Percentiles rank a stretch among this genome's conserved stretches.
phyloP scores from a whole-genome alignment of 2,329 filamentous ascomycete species.

The Xylariaceae sp. region DNA sequence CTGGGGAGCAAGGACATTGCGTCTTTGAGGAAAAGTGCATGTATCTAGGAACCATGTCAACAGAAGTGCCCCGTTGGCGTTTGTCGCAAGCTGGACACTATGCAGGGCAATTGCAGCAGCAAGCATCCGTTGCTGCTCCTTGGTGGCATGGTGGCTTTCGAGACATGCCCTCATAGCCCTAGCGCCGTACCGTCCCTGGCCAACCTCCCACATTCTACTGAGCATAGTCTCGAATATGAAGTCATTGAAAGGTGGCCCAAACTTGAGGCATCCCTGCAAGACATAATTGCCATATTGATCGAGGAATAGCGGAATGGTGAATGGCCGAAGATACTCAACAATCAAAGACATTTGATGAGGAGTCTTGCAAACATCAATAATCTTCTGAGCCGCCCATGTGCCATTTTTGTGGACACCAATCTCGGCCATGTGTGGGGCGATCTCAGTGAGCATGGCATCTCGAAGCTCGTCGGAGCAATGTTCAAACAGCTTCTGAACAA shows the following conservation, averaged over 20 bases:
- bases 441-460: constrained; percentile 84
- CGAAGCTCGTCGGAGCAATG: constrained; percentile 87
- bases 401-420: constrained; percentile 99
- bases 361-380: constrained; percentile 92
- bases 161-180: constrained; percentile 95
- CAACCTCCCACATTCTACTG: constrained; percentile 85
- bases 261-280: constrained; percentile 91
- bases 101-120: constrained; percentile 93
- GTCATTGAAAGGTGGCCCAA: constrained; percentile 81
- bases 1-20: constrained; percentile 85
- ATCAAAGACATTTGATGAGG: constrained; percentile 78
- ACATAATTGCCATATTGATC: constrained; percentile 99
- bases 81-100: constrained; percentile 93
- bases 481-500: constrained; percentile 98
- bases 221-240: constrained; percentile 99
- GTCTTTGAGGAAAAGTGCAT: constrained; percentile 88
- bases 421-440: constrained; percentile 87
- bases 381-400: constrained; percentile 98
- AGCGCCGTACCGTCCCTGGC: constrained; percentile 89
- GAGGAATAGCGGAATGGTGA: constrained; percentile 85
- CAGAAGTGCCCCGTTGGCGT: constrained; percentile 88
- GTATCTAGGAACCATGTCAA: constrained; percentile 98
- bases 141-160: constrained; percentile 91
- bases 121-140: constrained; percentile 92
- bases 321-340: constrained; percentile 76